These are phyloP conservation scores for Punica granatum DNA, from an alignment of 345 rosid species.

Conservation along the genomic window DNA sequence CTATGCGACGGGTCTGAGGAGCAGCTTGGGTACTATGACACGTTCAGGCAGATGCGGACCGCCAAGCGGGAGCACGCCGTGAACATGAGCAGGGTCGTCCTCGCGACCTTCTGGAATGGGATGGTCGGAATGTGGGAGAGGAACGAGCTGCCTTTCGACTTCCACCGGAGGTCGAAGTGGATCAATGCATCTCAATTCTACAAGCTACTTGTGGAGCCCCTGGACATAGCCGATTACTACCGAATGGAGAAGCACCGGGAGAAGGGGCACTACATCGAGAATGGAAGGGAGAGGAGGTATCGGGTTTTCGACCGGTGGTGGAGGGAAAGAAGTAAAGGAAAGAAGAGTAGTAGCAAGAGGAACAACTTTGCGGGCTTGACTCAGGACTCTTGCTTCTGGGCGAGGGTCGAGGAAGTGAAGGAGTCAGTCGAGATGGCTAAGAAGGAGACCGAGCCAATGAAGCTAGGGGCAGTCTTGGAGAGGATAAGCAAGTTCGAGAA, in stretches of 20 bases:
- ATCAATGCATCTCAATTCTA: conserved; percentile 55
- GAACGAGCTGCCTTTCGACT: conserved; percentile 63
- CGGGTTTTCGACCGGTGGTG: conserved; percentile 63
- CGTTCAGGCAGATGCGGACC: conserved; percentile 42
- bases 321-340: conserved; percentile 12
- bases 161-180: conserved; percentile 48
- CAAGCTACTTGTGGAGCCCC: conserved; percentile 62
- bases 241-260: conserved; percentile 15
- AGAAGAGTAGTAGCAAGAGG: conserved; percentile 14
- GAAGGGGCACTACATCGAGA: conserved; percentile 40
- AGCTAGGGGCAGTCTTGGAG: conserved; percentile 18
- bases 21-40: conserved; percentile 38
- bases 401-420: conserved; percentile 67
- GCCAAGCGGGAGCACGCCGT: conserved; percentile 40
- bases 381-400: conserved; percentile 91
- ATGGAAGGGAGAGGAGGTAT: conserved; percentile 69
- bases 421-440: conserved; percentile 36
- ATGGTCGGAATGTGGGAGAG: conserved; percentile 55
- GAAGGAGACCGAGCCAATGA: conserved; percentile 28
- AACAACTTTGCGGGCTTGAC: conserved; percentile 51
- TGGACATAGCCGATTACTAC: conserved; percentile 70
- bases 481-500: conserved; percentile 27
- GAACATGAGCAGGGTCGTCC: conserved; percentile 53
- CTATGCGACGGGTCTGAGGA: conserved; percentile 10
- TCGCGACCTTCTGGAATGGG: conserved; percentile 57